phyloP scores from a whole-genome alignment of 2,329 filamentous ascomycete genomes.

The Leptoxyphium fumago region DNA sequence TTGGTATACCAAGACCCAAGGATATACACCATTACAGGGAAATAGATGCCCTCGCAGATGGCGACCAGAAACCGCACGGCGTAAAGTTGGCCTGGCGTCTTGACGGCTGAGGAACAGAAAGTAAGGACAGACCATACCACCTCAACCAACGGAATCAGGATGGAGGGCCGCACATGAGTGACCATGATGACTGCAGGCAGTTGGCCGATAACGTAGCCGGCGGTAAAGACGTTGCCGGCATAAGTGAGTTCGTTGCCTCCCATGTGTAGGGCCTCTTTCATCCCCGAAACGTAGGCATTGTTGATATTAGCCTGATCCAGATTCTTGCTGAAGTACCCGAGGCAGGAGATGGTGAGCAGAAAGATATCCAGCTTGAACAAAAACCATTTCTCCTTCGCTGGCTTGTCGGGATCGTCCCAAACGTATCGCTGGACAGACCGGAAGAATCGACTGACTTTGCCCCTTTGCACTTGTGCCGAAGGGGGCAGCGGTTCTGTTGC shows the following conservation, averaged over 20 bases:
- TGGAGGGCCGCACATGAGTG: conserved; percentile 17
- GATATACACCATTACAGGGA: conserved; percentile 44
- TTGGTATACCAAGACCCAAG: conserved; percentile 47
- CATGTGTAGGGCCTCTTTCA: conserved; percentile 26
- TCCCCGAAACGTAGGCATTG: conserved; percentile 29
- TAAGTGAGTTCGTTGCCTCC: conserved; percentile 26
- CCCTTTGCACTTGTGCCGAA: not conserved
- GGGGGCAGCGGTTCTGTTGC: not conserved
- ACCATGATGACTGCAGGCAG: conserved; percentile 24
- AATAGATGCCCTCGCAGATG: conserved; percentile 41
- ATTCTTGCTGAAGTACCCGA: conserved; percentile 6
- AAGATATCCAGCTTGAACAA: conserved; percentile 8
- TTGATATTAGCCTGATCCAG: conserved; percentile 27
- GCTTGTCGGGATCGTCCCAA: not conserved
- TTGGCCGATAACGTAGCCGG: conserved; percentile 24
- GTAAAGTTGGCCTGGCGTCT: conserved; percentile 24
- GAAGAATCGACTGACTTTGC: not conserved
- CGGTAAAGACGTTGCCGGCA: conserved; percentile 21
- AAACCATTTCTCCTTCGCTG: conserved; percentile 4
- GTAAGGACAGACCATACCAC: conserved; percentile 27
- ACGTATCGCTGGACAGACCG: not conserved
- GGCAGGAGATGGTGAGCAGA: conserved; percentile 6
- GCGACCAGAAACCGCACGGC: conserved; percentile 29
- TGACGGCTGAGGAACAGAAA: conserved; percentile 25
- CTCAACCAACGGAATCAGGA: conserved; percentile 23